Conservation (phyloP, 2,329 filamentous ascomycete genomes). For the Leptographium procerum region DNA sequence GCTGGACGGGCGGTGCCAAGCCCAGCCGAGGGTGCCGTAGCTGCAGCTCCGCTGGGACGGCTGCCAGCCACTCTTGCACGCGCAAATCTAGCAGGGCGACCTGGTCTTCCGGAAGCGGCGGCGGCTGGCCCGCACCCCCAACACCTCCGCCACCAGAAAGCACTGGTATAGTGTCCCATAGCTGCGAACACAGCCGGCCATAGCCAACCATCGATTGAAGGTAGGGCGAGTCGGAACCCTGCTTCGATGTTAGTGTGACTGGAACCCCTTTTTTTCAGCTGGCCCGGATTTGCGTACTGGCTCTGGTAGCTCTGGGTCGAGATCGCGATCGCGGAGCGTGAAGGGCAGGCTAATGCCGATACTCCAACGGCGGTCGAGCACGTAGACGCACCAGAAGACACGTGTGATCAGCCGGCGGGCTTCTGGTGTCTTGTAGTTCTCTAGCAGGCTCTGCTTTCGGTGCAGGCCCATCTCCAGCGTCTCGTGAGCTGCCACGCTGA, state of each 20-base stretch:
- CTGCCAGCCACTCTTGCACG: slow-evolving; percentile 33
- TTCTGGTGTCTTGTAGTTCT: slow-evolving; percentile 18
- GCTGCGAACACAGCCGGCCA: slow-evolving; percentile 31
- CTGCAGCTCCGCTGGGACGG: slow-evolving; percentile 29
- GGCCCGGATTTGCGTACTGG: slow-evolving; percentile 19
- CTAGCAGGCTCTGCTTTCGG: slow-evolving; percentile 28
- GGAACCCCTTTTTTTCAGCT: too few relatives aligned
- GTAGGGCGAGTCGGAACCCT: slow-evolving; percentile 16
- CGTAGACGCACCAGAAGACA: slow-evolving; percentile 38
- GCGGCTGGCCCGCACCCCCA: not conserved
- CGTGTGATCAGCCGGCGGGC: slow-evolving; percentile 18
- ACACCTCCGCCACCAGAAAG: slow-evolving; percentile 20
- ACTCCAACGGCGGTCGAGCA: slow-evolving; percentile 37
- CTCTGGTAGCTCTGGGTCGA: slow-evolving; percentile 34
- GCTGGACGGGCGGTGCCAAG: slow-evolving; percentile 18
- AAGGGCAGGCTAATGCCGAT: slow-evolving; percentile 38
- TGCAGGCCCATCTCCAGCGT: slow-evolving; percentile 35
- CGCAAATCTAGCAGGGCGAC: slow-evolving; percentile 28
- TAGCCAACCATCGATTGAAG: slow-evolving; percentile 37
- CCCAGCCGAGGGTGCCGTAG: slow-evolving; percentile 26
- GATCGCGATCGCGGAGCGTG: slow-evolving; percentile 32
- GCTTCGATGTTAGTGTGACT: too few relatives aligned
- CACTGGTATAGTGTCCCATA: slow-evolving; percentile 32
- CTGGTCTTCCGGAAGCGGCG: slow-evolving; percentile 21
- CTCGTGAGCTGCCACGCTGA: slow-evolving; percentile 32